These are phyloP conservation scores for Kazachstania bromeliacearum DNA, from an alignment of 805 yeast genomes.

Conservation along the genomic window DNA sequence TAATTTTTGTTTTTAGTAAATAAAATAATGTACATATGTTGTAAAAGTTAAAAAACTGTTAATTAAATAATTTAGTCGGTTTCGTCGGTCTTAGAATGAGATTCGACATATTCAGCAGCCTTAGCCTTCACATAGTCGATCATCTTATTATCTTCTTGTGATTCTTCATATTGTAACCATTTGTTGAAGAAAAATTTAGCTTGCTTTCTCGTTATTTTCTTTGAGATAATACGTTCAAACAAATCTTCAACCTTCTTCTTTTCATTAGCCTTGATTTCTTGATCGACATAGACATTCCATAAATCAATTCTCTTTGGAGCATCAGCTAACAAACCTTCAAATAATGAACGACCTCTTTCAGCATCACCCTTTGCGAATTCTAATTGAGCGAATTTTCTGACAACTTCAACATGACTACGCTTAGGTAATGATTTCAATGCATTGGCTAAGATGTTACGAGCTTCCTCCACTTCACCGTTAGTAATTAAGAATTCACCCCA, in stretches of 20 bases:
- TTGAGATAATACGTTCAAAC: slow-evolving; percentile 67
- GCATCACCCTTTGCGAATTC: slow-evolving; percentile 83
- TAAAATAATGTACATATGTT: not conserved
- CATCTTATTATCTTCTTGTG: slow-evolving; percentile 54
- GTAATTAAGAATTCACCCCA: slow-evolving; percentile 69
- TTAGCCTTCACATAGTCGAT: slow-evolving; percentile 81
- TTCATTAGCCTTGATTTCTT: slow-evolving; percentile 67
- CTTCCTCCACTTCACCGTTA: slow-evolving; percentile 43
- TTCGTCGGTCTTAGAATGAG: slow-evolving; percentile 6
- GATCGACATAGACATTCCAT: slow-evolving; percentile 94
- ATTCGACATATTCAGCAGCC: slow-evolving; percentile 67
- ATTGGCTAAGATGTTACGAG: slow-evolving; percentile 63
- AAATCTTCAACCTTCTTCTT: slow-evolving; percentile 63
- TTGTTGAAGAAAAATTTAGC: slow-evolving; percentile 91
- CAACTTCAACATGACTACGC: slow-evolving; percentile 67
- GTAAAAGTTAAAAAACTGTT: not conserved
- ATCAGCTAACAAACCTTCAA: slow-evolving; percentile 84
- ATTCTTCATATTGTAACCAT: slow-evolving; percentile 78
- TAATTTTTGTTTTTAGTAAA: too few species aligned
- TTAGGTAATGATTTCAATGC: slow-evolving; percentile 66
- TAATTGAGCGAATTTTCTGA: slow-evolving; percentile 78
- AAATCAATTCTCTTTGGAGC: slow-evolving; percentile 87
- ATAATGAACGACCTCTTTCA: slow-evolving; percentile 89
- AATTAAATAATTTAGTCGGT: slow-evolving; percentile 2
- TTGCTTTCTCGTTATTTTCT: slow-evolving; percentile 71